Evolutionary conservation across 192 early-diverging fungal species (phyloP).

Genomic region (Thoreauomyces humboldtii): DNA sequence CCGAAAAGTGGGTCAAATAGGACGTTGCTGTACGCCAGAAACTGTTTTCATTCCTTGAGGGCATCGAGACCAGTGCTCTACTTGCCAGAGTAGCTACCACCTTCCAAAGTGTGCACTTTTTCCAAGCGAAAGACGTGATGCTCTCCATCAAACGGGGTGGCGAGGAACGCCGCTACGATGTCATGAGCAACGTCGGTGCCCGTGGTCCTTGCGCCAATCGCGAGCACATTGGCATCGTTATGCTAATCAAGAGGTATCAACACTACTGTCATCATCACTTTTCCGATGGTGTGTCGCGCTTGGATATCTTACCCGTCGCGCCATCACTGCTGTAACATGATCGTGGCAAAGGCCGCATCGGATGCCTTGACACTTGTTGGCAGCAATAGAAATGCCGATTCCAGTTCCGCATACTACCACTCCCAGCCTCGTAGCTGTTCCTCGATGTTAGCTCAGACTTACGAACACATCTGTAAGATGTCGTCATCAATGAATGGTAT

Average conservation of each 20-base stretch:
- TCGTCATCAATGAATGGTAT: neutral
- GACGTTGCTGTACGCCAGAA: no score
- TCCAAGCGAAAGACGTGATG: slow-evolving; percentile 22
- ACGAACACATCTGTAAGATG: neutral
- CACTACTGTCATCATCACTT: no score
- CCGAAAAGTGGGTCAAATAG: slow-evolving; percentile 8
- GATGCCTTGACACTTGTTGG: slow-evolving; percentile 38
- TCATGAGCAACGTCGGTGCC: slow-evolving; percentile 33
- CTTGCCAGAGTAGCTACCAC: slow-evolving; percentile 18
- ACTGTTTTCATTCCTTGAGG: neutral
- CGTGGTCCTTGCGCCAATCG: slow-evolving; percentile 27
- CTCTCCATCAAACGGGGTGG: slow-evolving; percentile 28
- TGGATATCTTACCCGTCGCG: slow-evolving; percentile 33
- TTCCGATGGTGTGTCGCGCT: no score
- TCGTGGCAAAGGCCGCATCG: slow-evolving; percentile 39
- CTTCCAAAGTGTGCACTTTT: slow-evolving; percentile 26
- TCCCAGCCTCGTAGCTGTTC: slow-evolving; percentile 3
- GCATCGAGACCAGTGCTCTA: no score
- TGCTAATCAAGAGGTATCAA: no score
- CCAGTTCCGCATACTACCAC: slow-evolving; percentile 37
- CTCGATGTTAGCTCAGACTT: neutral
- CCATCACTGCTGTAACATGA: slow-evolving; percentile 34
- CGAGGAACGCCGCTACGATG: slow-evolving; percentile 32
- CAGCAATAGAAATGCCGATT: slow-evolving; percentile 37
- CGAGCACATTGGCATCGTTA: slow-evolving; percentile 38